These are phyloP conservation scores for Euphorbia celastroides DNA, from an alignment of 441 rosid genomes.

Conservation along the genomic window DNA sequence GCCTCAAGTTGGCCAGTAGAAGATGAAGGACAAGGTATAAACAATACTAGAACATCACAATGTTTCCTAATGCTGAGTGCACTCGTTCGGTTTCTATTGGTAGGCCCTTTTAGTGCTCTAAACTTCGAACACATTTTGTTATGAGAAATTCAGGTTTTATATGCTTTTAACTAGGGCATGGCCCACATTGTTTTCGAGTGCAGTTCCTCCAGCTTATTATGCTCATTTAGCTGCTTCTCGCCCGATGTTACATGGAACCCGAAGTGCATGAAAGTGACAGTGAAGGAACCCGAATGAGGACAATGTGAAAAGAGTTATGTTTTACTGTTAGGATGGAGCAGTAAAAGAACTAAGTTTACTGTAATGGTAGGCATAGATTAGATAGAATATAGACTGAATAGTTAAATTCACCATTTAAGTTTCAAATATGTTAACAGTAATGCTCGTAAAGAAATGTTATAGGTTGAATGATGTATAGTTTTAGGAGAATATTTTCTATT, in stretches of 20 bases:
- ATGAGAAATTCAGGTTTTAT: no score
- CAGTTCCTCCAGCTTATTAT: constrained; percentile 98
- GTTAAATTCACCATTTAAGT: background rate
- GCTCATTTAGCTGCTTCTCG: constrained; percentile 98
- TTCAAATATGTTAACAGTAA: constrained; percentile 22
- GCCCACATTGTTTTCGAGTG: constrained; percentile 12
- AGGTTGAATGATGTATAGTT: constrained; percentile 20
- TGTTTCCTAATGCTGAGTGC: constrained; percentile 98
- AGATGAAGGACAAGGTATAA: no score
- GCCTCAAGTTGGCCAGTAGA: no score
- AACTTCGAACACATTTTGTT: no score
- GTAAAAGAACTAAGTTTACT: background rate
- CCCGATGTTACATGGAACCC: constrained; percentile 97
- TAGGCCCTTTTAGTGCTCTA: constrained; percentile 37
- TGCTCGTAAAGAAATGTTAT: constrained; percentile 35
- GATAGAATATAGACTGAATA: background rate
- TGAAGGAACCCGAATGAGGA: constrained; percentile 56
- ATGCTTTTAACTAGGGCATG: no score
- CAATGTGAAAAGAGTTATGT: constrained; percentile 97
- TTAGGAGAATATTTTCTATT: no score
- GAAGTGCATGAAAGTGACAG: constrained; percentile 64
- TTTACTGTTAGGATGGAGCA: constrained; percentile 54
- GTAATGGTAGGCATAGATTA: background rate
- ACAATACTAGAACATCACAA: no score
- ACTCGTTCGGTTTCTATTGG: constrained; percentile 95